These are phyloP conservation scores for Petrea volubilis DNA, from an alignment of 257 asterid species.

Conservation along the genomic window DNA sequence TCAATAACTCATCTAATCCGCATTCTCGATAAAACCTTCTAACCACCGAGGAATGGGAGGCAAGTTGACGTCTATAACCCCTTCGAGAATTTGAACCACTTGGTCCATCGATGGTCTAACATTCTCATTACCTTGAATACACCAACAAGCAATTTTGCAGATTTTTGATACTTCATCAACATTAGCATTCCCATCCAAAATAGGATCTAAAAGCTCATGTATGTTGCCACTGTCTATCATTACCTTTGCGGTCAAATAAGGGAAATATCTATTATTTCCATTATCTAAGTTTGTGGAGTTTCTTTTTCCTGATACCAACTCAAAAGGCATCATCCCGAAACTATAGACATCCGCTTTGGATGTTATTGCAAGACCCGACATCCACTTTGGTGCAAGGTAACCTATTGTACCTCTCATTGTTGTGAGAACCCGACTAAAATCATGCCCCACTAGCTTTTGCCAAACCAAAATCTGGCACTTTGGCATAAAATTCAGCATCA, in stretches of 20 bases:
- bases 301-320: background rate
- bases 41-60: conserved; percentile 41
- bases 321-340: conserved; percentile 27
- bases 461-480: conserved; percentile 27
- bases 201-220: background rate
- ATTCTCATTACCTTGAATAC: conserved; percentile 26
- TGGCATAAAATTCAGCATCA: conserved; percentile 19
- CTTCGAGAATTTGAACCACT: conserved; percentile 32
- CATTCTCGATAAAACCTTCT: conserved; percentile 4
- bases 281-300: background rate
- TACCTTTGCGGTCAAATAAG: background rate
- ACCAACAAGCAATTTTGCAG: conserved; percentile 19
- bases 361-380: conserved; percentile 17
- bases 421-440: conserved; percentile 29
- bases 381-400: conserved; percentile 25
- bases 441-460: conserved; percentile 31
- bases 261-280: background rate
- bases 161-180: background rate
- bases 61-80: conserved; percentile 24
- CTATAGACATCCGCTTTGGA: conserved; percentile 33
- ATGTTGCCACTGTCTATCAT: background rate
- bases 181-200: background rate
- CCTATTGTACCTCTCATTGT: conserved; percentile 30
- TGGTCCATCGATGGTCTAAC: conserved; percentile 30
- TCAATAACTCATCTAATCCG: too few species aligned